Evolutionary conservation across 148 eudicot species (phyloP).

Genomic region (Rhododendron griersonianum): DNA sequence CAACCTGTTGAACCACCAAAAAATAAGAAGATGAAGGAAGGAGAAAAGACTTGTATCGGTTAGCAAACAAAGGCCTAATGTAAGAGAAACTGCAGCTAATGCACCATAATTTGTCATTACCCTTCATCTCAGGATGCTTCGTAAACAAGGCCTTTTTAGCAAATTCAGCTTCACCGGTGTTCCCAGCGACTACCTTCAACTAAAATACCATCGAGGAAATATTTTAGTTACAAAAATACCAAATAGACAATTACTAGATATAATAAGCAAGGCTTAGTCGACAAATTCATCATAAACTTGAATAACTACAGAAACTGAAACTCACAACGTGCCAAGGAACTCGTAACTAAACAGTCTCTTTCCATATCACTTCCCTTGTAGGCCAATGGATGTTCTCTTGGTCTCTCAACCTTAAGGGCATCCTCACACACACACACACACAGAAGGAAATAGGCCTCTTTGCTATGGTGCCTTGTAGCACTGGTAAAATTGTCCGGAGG

Average conservation of each 20-base stretch:
- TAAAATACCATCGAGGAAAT: slow-evolving; percentile 23
- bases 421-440: neutral
- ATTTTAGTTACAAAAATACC: neutral
- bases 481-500: neutral
- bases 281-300: neutral
- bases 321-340: neutral
- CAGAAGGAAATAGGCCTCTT: neutral
- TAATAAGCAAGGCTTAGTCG: neutral
- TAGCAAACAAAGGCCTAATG: neutral
- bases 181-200: slow-evolving; percentile 48
- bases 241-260: neutral
- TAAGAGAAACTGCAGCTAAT: neutral
- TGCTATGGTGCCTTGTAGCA: neutral
- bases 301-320: neutral
- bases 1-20: slow-evolving; percentile 45
- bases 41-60: neutral
- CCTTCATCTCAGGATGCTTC: slow-evolving; percentile 85
- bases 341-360: neutral
- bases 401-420: neutral
- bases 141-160: slow-evolving; percentile 61
- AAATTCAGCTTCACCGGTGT: slow-evolving; percentile 50
- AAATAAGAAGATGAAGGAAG: neutral
- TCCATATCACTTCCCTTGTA: neutral
- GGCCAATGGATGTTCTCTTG: neutral
- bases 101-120: slow-evolving; percentile 27